These are phyloP conservation scores for Lachnellula hyalina DNA, from an alignment of 2,329 filamentous ascomycete species.

Conservation along the genomic window DNA sequence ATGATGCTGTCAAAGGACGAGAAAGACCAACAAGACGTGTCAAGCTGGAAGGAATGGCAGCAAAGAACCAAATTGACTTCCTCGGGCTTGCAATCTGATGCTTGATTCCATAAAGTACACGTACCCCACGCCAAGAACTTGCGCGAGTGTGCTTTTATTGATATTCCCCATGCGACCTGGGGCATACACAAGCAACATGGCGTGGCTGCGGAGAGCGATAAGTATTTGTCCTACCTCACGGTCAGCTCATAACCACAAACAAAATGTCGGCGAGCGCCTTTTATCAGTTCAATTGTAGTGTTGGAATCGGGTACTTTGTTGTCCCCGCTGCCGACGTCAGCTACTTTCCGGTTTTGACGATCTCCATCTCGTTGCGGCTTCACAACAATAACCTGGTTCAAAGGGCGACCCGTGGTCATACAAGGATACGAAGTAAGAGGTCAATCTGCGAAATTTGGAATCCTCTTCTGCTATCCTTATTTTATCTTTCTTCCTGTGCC, in stretches of 20 bases:
- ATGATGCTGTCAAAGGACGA: background rate
- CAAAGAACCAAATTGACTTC: too few relatives aligned
- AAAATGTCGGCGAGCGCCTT: too few relatives aligned
- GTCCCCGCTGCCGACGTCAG: background rate
- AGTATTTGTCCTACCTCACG: too few relatives aligned
- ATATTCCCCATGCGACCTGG: background rate
- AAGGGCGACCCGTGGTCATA: background rate
- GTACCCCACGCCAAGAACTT: background rate
- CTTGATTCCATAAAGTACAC: too few relatives aligned
- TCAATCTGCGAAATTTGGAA: background rate
- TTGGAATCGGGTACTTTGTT: background rate
- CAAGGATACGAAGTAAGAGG: background rate
- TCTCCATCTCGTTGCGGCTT: constrained; percentile 1
- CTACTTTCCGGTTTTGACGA: background rate
- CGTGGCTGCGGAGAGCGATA: background rate
- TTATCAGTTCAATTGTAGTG: background rate
- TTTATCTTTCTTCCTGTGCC: too few relatives aligned
- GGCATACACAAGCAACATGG: background rate
- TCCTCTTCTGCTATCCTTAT: too few relatives aligned
- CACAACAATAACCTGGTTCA: background rate
- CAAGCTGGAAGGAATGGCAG: background rate
- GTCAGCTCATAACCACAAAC: too few relatives aligned
- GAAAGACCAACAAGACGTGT: background rate
- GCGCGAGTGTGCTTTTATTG: background rate
- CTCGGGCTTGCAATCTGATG: too few relatives aligned